Evolutionary conservation across 164 flowering plant species (phyloP).

Genomic region (Sextonia rubra): DNA sequence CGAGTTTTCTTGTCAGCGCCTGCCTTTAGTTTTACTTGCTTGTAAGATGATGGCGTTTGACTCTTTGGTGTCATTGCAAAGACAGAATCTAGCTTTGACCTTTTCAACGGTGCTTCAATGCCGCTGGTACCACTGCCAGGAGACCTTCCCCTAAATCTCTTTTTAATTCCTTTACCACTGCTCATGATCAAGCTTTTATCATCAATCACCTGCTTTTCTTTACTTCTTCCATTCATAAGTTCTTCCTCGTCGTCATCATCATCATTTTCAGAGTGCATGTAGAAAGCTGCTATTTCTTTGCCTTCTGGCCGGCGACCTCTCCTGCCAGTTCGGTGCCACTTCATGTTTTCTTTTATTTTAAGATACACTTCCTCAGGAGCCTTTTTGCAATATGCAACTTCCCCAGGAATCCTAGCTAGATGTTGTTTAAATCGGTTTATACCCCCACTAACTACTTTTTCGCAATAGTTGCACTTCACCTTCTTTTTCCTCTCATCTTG

Average conservation of each 20-base stretch:
- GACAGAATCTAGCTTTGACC: slow-evolving; percentile 37
- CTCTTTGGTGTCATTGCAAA: slow-evolving; percentile 28
- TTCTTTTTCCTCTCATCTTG: slow-evolving; percentile 81
- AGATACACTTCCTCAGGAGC: slow-evolving; percentile 68
- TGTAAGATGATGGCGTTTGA: slow-evolving; percentile 23
- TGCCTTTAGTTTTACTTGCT: slow-evolving; percentile 26
- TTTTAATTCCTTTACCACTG: slow-evolving; percentile 25
- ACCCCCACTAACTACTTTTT: slow-evolving; percentile 67
- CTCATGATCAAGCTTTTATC: slow-evolving; percentile 28
- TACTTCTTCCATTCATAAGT: slow-evolving; percentile 20
- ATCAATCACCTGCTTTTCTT: slow-evolving; percentile 26
- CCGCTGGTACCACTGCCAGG: slow-evolving; percentile 24
- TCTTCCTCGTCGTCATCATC: slow-evolving; percentile 47
- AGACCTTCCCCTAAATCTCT: slow-evolving; percentile 28
- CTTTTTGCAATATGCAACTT: slow-evolving; percentile 62
- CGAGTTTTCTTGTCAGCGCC: slow-evolving; percentile 32
- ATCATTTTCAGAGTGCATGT: slow-evolving; percentile 46
- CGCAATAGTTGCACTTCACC: slow-evolving; percentile 78
- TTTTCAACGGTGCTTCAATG: slow-evolving; percentile 33
- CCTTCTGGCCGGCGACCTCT: slow-evolving; percentile 44
- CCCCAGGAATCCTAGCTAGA: slow-evolving; percentile 75
- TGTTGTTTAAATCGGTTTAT: slow-evolving; percentile 80
- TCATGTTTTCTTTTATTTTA: slow-evolving; percentile 74
- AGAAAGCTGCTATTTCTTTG: slow-evolving; percentile 40
- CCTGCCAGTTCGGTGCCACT: slow-evolving; percentile 68